phyloP scores from a whole-genome alignment of 2,329 filamentous ascomycete species.

The Cladosporium sp. region DNA sequence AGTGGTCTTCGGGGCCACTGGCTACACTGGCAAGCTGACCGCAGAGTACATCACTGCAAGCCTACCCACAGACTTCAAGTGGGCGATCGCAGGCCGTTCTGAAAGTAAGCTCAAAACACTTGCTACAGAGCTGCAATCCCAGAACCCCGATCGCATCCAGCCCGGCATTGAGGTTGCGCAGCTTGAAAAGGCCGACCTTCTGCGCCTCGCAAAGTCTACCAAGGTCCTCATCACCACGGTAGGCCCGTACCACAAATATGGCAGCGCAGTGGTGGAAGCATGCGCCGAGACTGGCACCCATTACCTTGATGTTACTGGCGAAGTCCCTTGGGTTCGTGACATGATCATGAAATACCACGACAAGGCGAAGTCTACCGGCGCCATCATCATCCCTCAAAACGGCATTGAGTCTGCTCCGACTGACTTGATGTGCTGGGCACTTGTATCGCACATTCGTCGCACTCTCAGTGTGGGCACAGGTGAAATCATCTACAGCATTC shows the following conservation, averaged over 20 bases:
- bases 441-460: constrained; percentile 52
- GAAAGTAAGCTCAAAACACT: constrained; percentile 67
- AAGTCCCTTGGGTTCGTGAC: constrained; percentile 60
- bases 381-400: constrained; percentile 59
- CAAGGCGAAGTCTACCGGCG: constrained; percentile 55
- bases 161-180: constrained; percentile 58
- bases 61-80: constrained; percentile 73
- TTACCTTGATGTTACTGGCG: constrained; percentile 64
- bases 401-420: constrained; percentile 60
- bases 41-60: constrained; percentile 69
- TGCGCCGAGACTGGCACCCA: constrained; percentile 63
- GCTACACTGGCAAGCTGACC: constrained; percentile 77
- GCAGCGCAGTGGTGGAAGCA: constrained; percentile 60
- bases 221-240: constrained; percentile 58
- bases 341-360: constrained; percentile 60
- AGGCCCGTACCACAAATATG: constrained; percentile 61
- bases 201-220: constrained; percentile 51
- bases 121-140: constrained; percentile 59
- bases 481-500: constrained; percentile 50
- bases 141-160: constrained; percentile 65
- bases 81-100: constrained; percentile 86
- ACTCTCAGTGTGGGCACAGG: constrained; percentile 47
- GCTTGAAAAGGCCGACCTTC: constrained; percentile 48
- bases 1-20: constrained; percentile 65
- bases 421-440: constrained; percentile 50